These are phyloP conservation scores for Calonectria leucothoes DNA, from an alignment of 2,329 filamentous ascomycete genomes.

Conservation along the genomic window DNA sequence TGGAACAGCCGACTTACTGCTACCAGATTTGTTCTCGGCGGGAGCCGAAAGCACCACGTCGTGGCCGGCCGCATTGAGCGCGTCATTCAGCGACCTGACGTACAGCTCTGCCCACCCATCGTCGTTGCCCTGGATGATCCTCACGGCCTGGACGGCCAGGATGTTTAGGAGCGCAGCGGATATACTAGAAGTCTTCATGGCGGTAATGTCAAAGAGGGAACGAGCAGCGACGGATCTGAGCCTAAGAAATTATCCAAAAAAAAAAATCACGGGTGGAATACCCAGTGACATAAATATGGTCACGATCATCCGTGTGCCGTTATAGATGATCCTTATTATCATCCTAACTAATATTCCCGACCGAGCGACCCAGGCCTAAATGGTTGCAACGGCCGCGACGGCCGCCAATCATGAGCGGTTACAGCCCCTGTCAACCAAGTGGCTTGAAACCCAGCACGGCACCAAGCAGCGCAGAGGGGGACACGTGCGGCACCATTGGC, in stretches of 20 bases:
- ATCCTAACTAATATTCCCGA: constrained; percentile 35
- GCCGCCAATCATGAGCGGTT: constrained; percentile 32
- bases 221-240: neutral
- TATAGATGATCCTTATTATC: constrained; percentile 17
- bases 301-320: neutral
- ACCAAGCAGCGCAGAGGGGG: constrained; percentile 18
- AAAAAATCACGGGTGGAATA: neutral
- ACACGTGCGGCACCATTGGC: constrained; percentile 34
- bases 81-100: constrained; percentile 68
- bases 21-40: constrained; percentile 74
- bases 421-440: constrained; percentile 20
- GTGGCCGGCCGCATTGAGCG: constrained; percentile 66
- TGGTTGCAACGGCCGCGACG: constrained; percentile 11
- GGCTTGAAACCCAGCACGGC: constrained; percentile 31
- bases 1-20: constrained; percentile 53
- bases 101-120: constrained; percentile 81
- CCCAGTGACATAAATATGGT: neutral
- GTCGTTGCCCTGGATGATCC: constrained; percentile 76
- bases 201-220: constrained; percentile 3
- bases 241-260: neutral
- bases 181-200: constrained; percentile 41
- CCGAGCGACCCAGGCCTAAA: constrained; percentile 29
- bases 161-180: constrained; percentile 36
- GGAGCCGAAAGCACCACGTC: constrained; percentile 74
- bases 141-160: constrained; percentile 50